Conservation (phyloP, 768 basidiomycete species). For the Auriculariales sp. region DNA sequence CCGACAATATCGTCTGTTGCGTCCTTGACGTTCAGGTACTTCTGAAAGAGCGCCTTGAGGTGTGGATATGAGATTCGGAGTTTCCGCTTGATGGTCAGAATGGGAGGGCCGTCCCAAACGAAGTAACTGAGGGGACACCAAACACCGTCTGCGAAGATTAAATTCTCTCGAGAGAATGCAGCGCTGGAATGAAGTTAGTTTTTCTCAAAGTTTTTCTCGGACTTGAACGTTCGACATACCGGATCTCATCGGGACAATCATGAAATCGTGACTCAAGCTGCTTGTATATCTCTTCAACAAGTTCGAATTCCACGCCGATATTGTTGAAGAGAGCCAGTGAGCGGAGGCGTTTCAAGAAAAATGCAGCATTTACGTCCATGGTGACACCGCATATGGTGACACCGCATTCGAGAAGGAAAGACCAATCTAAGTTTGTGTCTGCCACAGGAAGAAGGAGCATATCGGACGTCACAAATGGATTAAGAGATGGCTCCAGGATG, state of each 20-base stretch:
- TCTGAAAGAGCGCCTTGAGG: conserved; percentile 9
- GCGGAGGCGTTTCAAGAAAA: conserved; percentile 10
- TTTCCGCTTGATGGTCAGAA: conserved; percentile 9
- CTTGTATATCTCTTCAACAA: conserved; percentile 8
- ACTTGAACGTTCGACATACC: conserved; percentile 7
- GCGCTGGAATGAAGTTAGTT: conserved; percentile 8
- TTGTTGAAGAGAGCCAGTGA: conserved; percentile 5
- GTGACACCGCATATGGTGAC: too few species aligned
- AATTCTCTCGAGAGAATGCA: neutral
- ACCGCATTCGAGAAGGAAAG: conserved; percentile 10
- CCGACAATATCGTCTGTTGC: conserved; percentile 8
- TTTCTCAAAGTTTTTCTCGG: conserved; percentile 1
- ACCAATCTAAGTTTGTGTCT: conserved; percentile 9
- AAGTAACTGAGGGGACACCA: neutral
- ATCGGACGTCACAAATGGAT: too few species aligned
- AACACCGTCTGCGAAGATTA: neutral
- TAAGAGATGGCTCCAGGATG: too few species aligned
- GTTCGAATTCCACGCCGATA: conserved; percentile 3
- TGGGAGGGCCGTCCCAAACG: conserved; percentile 12
- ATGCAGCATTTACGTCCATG: conserved; percentile 6
- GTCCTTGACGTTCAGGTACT: conserved; percentile 7
- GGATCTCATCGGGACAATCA: conserved; percentile 10
- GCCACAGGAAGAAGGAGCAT: conserved; percentile 12
- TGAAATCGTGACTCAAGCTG: conserved; percentile 13
- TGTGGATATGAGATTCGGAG: conserved; percentile 7